Base-by-base conservation (phyloP, 2,329 filamentous ascomycete genomes). In the Aspergillus pseudoviridinutans region DNA sequence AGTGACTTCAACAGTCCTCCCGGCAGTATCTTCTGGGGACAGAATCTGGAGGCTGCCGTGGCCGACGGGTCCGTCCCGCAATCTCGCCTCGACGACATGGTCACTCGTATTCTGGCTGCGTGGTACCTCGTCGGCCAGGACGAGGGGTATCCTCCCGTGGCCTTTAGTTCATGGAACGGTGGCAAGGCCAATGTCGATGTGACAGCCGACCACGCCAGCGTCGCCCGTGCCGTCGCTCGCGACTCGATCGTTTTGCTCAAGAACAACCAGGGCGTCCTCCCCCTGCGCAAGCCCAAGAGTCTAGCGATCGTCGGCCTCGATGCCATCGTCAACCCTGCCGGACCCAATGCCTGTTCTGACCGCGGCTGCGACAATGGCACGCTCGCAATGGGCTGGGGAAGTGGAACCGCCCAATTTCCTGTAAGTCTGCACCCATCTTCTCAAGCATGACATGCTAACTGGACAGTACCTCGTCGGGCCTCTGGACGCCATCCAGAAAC, bases 371-470 rank as follows among this genome's bases (percentile, higher is more conserved):
- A 89, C 66, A 83, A 82, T 56, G 87, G 86, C 4, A 87, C 85
- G 0, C 77, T 91, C 2, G 88, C 82, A 38, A 88, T 90, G 82
- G 84, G 84, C 12, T 92, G 89, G 89, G 90, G 89, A 1, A 89
- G 85, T 3, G 90, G 90, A 50, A 87, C 85, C 0, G 79, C 87
- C 4, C 82, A 90, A 56, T 92, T 88, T 75, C 87, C 89, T 0
- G 64, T 68, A 57, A 32, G 58, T 56, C 20, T 17, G 17, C 8
- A n/a, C 35, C 10, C 27, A 5, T 6, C 17, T 24, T 1, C 25
- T 8, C 3, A 12, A 14, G 17, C 44, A 25, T 9, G 10, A 29
- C 22, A 9, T 4, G 20, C 25, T n/a, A 9, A 56, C 28, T 4
- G 2, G 27, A 35, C 47, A 73, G 61, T 78, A 80, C 58, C 73